Evolutionary conservation across 1,139 yeast species (phyloP), one percentile per base, ranked within the genome.

Genomic region (Magnusiomyces tetraspermus): DNA sequence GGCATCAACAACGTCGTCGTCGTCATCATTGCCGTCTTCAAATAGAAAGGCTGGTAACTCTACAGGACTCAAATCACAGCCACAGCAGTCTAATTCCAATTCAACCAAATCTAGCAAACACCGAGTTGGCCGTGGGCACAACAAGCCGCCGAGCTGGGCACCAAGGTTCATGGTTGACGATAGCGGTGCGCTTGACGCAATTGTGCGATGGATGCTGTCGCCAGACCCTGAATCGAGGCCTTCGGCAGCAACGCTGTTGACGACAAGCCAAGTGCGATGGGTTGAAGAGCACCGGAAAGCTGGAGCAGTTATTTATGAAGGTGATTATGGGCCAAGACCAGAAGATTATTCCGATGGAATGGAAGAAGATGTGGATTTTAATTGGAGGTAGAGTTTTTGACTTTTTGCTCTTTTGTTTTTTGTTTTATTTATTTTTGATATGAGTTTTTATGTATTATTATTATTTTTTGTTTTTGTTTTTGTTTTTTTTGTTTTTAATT

Each of bases 221-320:
- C 98, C 98, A 2, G 79, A 80, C 58, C 96, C 96, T n/a, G 74
- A 72, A 51, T 80, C 79, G 54, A 74, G 99, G 55, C 96, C 96
- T 11, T 80, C 83, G 4, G 95, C 96, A 0, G 76, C 72, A 40
- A 78, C 80, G 57, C 75, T 92, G 33, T 71, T 92, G 55, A 77
- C 75, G 55, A 75, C 83, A 61, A 79, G 78, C 50, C 97, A 92
- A 66, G 82, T 94, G 59, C 76, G 77, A 50, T 78, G 83, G 57
- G 92, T 92, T 46, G 97, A 90, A 60, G 72, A 77, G 58, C 78
- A 94, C 58, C 76, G 97, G 53, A 85, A 86, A 65, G 90, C 96
- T 2, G 98, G 98, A 1, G 97, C 97, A 1, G 86, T 92, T 1
- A 86, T 92, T 59, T 94, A 84, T 62, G 99, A 92, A 70, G 98